phyloP scores from a whole-genome alignment of 1,139 yeast species.

The Suhomyces terraborum region DNA sequence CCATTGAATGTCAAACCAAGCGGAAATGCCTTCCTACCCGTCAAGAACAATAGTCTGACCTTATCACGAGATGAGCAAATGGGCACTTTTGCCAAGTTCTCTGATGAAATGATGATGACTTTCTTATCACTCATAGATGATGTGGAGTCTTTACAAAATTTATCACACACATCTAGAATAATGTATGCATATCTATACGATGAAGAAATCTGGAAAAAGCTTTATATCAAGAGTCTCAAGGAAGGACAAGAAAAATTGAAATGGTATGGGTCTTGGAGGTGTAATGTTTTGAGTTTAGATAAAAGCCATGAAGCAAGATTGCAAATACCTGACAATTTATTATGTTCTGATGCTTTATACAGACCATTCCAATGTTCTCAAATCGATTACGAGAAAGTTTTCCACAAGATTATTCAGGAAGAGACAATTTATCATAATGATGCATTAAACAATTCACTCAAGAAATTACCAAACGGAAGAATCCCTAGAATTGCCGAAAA shows the following conservation, averaged over 20 bases:
- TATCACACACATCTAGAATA: constrained; percentile 64
- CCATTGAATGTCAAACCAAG: constrained; percentile 76
- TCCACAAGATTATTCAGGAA: constrained; percentile 49
- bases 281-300: constrained; percentile 50
- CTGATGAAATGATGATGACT: constrained; percentile 60
- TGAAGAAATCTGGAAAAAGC: constrained; percentile 77
- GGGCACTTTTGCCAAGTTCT: constrained; percentile 54
- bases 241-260: constrained; percentile 19
- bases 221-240: constrained; percentile 40
- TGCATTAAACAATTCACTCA: constrained; percentile 20
- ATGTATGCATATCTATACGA: constrained; percentile 70
- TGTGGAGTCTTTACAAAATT: constrained; percentile 45
- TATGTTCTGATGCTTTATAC: constrained; percentile 64
- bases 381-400: constrained; percentile 55
- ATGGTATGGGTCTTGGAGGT: constrained; percentile 85
- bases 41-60: constrained; percentile 22
- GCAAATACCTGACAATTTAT: constrained; percentile 35
- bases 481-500: constrained; percentile 50
- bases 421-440: constrained; percentile 40
- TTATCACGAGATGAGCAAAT: constrained; percentile 38
- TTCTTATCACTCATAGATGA: constrained; percentile 48
- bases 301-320: constrained; percentile 42
- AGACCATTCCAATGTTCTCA: constrained; percentile 81
- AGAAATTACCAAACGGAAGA: constrained; percentile 35
- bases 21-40: constrained; percentile 54